Conservation (phyloP, 495 filamentous ascomycete species). For the Pseudoneurospora amorphoporcata region DNA sequence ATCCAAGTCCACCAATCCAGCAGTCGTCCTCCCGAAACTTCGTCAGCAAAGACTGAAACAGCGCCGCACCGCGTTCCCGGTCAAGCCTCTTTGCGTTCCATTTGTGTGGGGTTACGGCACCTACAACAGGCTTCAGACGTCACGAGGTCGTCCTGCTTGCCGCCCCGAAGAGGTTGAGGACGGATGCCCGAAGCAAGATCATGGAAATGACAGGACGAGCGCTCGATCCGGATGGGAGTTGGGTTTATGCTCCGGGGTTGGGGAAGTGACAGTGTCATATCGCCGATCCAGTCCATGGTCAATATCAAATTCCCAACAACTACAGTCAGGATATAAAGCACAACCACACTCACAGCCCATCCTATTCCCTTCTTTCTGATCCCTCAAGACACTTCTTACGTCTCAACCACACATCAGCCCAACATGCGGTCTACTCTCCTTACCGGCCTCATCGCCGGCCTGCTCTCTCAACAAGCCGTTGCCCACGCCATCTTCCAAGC, state of each 20-base stretch:
- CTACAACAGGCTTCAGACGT: background rate
- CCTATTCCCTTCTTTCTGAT: background rate
- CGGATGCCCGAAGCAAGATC: background rate
- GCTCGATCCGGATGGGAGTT: background rate
- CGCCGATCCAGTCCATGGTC: background rate
- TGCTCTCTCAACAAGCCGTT: constrained; percentile 25
- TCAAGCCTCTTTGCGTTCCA: background rate
- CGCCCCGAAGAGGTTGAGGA: background rate
- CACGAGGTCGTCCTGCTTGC: background rate
- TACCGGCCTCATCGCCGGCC: constrained; percentile 18
- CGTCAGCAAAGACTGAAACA: constrained; percentile 6
- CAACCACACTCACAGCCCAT: background rate
- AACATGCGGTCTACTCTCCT: constrained; percentile 32
- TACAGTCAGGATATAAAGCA: background rate
- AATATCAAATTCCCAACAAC: background rate
- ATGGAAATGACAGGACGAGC: background rate
- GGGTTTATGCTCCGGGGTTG: background rate
- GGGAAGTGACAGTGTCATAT: constrained; percentile 8
- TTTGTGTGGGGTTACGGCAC: background rate
- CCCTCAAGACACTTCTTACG: background rate
- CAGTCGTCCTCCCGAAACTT: constrained; percentile 7
- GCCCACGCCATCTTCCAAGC: constrained; percentile 44
- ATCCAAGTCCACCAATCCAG: background rate
- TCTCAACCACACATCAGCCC: background rate
- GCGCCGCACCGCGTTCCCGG: constrained; percentile 11